Evolutionary conservation across 1,284 basidiomycete genomes (phyloP), one percentile per base, ranked within the genome.

Genomic region (Athelia psychrophila): DNA sequence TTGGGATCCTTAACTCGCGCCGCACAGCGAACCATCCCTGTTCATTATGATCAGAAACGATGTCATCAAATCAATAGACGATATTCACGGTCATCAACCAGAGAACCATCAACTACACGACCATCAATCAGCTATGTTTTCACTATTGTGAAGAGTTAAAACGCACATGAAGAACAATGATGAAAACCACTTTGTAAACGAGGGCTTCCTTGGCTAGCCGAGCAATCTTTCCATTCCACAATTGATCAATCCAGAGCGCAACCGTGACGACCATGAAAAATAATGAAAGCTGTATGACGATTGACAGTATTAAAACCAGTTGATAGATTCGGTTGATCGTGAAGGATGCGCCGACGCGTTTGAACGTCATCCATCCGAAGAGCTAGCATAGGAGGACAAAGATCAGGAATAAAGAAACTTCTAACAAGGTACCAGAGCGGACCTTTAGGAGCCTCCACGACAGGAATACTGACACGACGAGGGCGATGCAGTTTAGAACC

Each of bases 341-440:
- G 56, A 81, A 71, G 5, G 83, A 88, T n/a, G 88, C 88, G 44
- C 88, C 88, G 50, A 91, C 82, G 53, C 88, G 84, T 65, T 91
- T 90, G 78, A 90, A 91, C 1, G 88, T 91, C 66, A 89, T 85
- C 88, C 87, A 91, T 44, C 88, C 86, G 61, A 88, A 91, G 24
- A 78, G 64, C 88, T 91, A 25, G 35, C n/a, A n/a, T n/a, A n/a
- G 27, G 13, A 30, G 27, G 6, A 30, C 6, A 5, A 30, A 38
- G 3, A 54, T 33, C 24, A n/a, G 15, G 46, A 16, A 47, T 30
- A 9, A 23, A 5, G 5, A 47, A 40, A 18, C 44, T 47, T 18
- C 22, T 22, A 15, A 38, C 18, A 19, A 48, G 32, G 35, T 24
- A 42, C 6, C 6, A 18, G n/a, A 27, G 22, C 59, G 64, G 8